Base-by-base conservation (phyloP, 2,329 filamentous ascomycete genomes). In the Claviceps digitariae region DNA sequence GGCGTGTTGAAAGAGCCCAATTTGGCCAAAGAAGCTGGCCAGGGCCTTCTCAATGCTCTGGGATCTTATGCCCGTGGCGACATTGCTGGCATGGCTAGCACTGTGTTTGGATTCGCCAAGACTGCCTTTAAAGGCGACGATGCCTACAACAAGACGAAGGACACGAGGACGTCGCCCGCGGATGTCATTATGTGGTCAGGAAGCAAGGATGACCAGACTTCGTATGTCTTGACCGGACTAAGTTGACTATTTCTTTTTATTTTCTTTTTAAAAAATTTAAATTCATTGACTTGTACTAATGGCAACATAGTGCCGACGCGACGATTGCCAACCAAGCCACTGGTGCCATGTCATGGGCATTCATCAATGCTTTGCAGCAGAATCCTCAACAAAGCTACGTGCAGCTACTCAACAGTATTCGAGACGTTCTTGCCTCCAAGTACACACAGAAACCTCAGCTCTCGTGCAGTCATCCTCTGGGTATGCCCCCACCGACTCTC, bases 181-280 rank as follows among this genome's bases (percentile, higher is more conserved):
- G 93, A 98, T 69, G 93, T 98, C 34, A 82, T 98, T 66, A 95
- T 96, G 87, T 95, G 90, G 86, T 95, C 88, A 56, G 93, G 93
- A 54, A 94, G 88, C 73, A 96, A 95, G 71, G 93, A 98, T 66
- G 82, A 84, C 57, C 93, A 97, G 71, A 98, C 93, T 60, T 90
- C 86, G 84, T 74, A 56, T 62, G 70, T 4, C 0, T 6, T 2
- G 7, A 47, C 10, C 20, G 4, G 4, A 8, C 3, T 5, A 7
- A 4, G 4, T 34, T 34, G 31, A 20, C 4, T 20, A 3, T 48
- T 48, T 25, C 7, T 48, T 17, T 36, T 5, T 10, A 6, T 23
- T 1, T 4, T 12, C 8, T 36, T 21, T 36, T 25, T 43, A n/a
- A n/a, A n/a, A n/a, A n/a, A n/a, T n/a, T n/a, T n/a, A n/a, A n/a